These are phyloP conservation scores for Mentha longifolia DNA, from an alignment of 257 asterid species.

Conservation along the genomic window DNA sequence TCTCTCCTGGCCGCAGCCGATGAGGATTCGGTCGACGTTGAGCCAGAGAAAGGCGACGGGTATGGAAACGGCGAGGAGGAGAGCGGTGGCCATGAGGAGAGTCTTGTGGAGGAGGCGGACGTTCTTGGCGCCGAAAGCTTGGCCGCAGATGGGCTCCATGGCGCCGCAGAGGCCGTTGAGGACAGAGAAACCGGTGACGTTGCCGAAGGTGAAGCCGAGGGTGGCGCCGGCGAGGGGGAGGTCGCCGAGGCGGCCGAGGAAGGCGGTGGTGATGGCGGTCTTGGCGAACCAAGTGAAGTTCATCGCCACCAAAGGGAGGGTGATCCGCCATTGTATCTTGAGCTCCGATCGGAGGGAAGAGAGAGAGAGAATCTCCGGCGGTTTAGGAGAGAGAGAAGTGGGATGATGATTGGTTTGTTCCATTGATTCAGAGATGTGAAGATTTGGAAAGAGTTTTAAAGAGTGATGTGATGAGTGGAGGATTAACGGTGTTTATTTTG, in stretches of 20 bases:
- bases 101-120: slow-evolving; percentile 78
- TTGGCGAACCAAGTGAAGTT: slow-evolving; percentile 86
- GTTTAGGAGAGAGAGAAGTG: slow-evolving; percentile 26
- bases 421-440: slow-evolving; percentile 22
- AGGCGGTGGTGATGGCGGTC: slow-evolving; percentile 74
- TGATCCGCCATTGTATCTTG: slow-evolving; percentile 57
- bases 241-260: slow-evolving; percentile 80
- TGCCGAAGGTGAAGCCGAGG: slow-evolving; percentile 75
- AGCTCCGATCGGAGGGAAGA: slow-evolving; percentile 52
- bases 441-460: no score
- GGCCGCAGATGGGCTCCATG: slow-evolving; percentile 97
- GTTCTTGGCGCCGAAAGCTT: slow-evolving; percentile 84
- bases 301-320: slow-evolving; percentile 61
- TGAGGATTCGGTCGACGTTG: slow-evolving; percentile 66
- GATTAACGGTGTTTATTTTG: no score
- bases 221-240: slow-evolving; percentile 73
- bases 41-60: slow-evolving; percentile 79
- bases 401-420: slow-evolving; percentile 19
- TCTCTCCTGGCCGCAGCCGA: slow-evolving; percentile 65
- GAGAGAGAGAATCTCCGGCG: not conserved
- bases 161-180: slow-evolving; percentile 77
- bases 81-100: slow-evolving; percentile 57
- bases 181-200: slow-evolving; percentile 79
- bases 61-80: slow-evolving; percentile 49
- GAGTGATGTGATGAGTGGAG: no score